Evolutionary conservation across 306 rosid species (phyloP), one percentile per base, ranked within the genome.

Genomic region (Geum urbanum): DNA sequence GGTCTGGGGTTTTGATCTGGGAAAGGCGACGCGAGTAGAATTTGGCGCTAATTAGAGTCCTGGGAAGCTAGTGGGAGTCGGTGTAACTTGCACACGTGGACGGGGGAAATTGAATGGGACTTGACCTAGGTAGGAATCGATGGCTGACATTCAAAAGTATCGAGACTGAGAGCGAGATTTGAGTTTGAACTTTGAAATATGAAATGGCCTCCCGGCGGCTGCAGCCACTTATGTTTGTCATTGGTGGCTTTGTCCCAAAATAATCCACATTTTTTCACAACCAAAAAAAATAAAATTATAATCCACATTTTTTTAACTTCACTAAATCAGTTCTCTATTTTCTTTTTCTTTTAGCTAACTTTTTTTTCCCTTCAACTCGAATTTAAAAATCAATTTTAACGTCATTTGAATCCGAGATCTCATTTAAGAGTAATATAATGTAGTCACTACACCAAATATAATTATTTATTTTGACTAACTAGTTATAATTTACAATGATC

Each of bases 41-140:
- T 89, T 87, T 87, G 89, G 96, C 96, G 96, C 82, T 84, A 90
- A 86, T 67, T 55, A 75, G 44, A 27, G 39, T 60, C 44, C 39
- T 8, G 60, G n/a, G 8, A 37, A 4, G 46, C 0, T 15, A 35
- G 0, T 12, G 35, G 46, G 15, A 45, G 46, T 37, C 24, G 24
- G 19, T 7, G 22, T 37, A 16, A 32, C 37, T 32, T 32, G 39
- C 60, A 73, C 75, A 84, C 83, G 81, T 80, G 89, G 76, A 77
- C 75, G 83, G 79, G 11, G 11, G 4, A 14, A 5, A 16, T 44
- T 14, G 73, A 44, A 1, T 24, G 14, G 58, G 71, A 56, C 72
- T 71, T 51, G 50, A 50, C 76, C 15, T 7, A n/a, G 55, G 35
- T 20, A 4, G 5, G 6, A 20, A 51, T 70, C 7, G 43, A 74